phyloP scores from a whole-genome alignment of 148 eudicot genomes.

The Mesembryanthemum crystallinum region DNA sequence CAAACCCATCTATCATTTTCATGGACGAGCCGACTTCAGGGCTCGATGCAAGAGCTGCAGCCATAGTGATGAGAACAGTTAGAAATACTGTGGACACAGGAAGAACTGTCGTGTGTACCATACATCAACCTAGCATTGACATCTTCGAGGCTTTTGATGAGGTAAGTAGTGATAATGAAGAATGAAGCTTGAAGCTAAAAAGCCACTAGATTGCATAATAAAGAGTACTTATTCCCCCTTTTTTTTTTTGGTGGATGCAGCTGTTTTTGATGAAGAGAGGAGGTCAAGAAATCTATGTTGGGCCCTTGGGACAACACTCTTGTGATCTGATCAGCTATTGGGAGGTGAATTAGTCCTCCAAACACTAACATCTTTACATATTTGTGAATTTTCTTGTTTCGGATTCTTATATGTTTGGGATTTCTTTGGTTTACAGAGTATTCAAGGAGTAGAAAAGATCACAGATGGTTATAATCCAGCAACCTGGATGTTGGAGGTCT shows the following conservation, averaged over 20 bases:
- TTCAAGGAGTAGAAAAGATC: conserved; percentile 56
- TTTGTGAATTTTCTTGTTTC: background rate
- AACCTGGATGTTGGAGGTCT: conserved; percentile 77
- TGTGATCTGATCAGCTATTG: conserved; percentile 59
- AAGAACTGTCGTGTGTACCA: conserved; percentile 83
- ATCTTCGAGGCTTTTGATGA: conserved; percentile 87
- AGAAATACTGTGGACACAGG: conserved; percentile 83
- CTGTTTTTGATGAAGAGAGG: conserved; percentile 70
- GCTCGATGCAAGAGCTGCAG: conserved; percentile 83
- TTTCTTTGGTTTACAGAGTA: conserved; percentile 32
- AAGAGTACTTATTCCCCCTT: background rate
- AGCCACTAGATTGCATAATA: background rate
- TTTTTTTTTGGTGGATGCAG: conserved; percentile 28
- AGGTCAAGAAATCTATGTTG: conserved; percentile 78
- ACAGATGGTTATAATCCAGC: conserved; percentile 62
- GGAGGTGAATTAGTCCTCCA: conserved; percentile 42
- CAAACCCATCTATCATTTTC: conserved; percentile 81
- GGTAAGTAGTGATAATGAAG: conserved; percentile 30
- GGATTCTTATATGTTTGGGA: background rate
- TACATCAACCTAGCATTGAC: conserved; percentile 85
- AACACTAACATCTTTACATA: background rate
- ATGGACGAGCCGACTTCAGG: conserved; percentile 95
- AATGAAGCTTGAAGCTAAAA: background rate
- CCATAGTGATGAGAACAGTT: conserved; percentile 81
- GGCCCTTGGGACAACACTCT: conserved; percentile 66